Base-by-base conservation (phyloP, 1,284 basidiomycete species). In the Rhizopogon parksii region DNA sequence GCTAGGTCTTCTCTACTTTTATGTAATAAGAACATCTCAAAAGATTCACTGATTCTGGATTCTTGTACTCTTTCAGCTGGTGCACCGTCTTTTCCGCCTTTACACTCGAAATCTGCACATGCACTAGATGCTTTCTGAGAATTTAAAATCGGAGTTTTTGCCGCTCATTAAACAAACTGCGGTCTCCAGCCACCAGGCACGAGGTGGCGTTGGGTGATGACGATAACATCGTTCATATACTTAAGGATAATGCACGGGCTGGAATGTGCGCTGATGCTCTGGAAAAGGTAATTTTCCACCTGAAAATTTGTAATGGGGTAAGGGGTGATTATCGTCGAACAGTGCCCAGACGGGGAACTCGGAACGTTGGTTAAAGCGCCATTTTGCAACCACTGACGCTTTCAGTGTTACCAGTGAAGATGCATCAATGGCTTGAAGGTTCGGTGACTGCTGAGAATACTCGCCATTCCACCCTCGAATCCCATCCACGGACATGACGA, bases 381-480 rank as follows among this genome's bases (percentile, higher is more conserved):
- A 30, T 24, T 24, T 43, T 27, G 27, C 40, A 30, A 43, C 27
- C 17, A 17, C 17, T 45, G 30, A 45, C 30, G 32, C 19, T 45
- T 45, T 34, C 2, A 43, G 27, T 43, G 11, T 32, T 32, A 43
- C 27, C 12, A 21, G 30, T n/a, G 17, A 45, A 45, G 42, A 17
- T 21, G 42, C 30, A 14, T 34, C 8, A 14, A 34, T 14, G 14
- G 34, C 19, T n/a, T 21, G 1, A 45, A 45, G 15, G 17, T 32
- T 32, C 30, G 12, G 8, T 32, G 17, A 30, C 27, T 15, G 17
- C 40, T 43, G 27, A 32, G 40, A 43, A 46, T 36, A 21, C 51
- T 53, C 47, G 12, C 15, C 11, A 19, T 51, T 24, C 9, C 4
- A 65, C 65, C 62, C 65, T 66, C 56, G 62, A 66, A 68, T 68